Evolutionary conservation across 2,329 filamentous ascomycete genomes (phyloP).

Genomic region (Colletotrichum sp.): DNA sequence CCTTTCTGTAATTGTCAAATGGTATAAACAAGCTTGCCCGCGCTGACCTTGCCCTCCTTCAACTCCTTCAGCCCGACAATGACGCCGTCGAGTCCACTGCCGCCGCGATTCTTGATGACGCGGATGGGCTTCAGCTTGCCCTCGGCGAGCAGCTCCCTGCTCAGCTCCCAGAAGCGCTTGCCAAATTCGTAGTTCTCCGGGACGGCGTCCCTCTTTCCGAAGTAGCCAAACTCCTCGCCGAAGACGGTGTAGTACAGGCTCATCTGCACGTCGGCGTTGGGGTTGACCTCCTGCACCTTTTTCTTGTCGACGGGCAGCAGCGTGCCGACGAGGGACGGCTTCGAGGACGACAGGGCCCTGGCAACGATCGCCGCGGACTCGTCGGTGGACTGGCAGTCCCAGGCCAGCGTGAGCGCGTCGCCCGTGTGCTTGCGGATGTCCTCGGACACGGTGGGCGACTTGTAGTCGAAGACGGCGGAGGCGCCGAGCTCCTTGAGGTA

Average conservation of each 20-base stretch:
- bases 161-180: slow-evolving; percentile 37
- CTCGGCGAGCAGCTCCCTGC: slow-evolving; percentile 32
- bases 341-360: slow-evolving; percentile 4
- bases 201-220: slow-evolving; percentile 12
- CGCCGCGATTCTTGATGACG: slow-evolving; percentile 31
- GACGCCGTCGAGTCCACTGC: slow-evolving; percentile 36
- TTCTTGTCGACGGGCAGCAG: slow-evolving; percentile 42
- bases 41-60: slow-evolving; percentile 38
- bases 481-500: slow-evolving; percentile 35
- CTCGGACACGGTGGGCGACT: slow-evolving; percentile 21
- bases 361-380: slow-evolving; percentile 26
- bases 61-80: slow-evolving; percentile 36
- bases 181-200: slow-evolving; percentile 35
- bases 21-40: slow-evolving; percentile 48
- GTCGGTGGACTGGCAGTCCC: slow-evolving; percentile 26
- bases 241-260: slow-evolving; percentile 42
- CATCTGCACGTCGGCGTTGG: slow-evolving; percentile 30
- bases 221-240: slow-evolving; percentile 34
- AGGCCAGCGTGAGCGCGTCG: slow-evolving; percentile 27
- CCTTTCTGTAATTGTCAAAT: neutral
- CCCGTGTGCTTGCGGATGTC: slow-evolving; percentile 29
- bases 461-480: slow-evolving; percentile 36
- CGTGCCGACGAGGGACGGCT: slow-evolving; percentile 38
- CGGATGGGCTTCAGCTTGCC: slow-evolving; percentile 38
- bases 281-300: slow-evolving; percentile 45